Percentiles rank a stretch among this genome's conserved stretches.
phyloP scores from a whole-genome alignment of 2,329 filamentous ascomycete species.

The Calonectria leucothoes region DNA sequence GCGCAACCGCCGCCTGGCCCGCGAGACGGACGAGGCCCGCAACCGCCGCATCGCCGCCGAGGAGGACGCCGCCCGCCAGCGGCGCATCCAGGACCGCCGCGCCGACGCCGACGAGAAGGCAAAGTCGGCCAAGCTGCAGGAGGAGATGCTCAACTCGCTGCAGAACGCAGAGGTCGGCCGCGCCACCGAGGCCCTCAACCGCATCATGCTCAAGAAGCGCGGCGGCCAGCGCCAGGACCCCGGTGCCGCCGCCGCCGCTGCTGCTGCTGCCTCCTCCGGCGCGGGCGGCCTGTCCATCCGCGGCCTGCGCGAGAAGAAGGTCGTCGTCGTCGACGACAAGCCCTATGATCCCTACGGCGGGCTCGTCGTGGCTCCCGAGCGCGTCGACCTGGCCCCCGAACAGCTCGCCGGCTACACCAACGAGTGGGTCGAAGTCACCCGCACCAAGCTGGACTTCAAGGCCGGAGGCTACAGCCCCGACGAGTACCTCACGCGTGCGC shows the following conservation, averaged over 20 bases:
- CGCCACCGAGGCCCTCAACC: conserved; percentile 67
- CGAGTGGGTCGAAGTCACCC: conserved; percentile 76
- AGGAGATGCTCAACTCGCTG: conserved; percentile 78
- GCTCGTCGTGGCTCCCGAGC: conserved; percentile 73
- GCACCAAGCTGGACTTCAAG: conserved; percentile 72
- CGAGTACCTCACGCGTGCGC: conserved; percentile 83
- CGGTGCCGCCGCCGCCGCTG: conserved; percentile 48
- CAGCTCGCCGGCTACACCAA: conserved; percentile 76
- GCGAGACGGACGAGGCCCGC: conserved; percentile 65
- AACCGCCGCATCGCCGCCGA: conserved; percentile 71
- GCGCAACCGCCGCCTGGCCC: conserved; percentile 66
- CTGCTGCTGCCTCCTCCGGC: conserved; percentile 31
- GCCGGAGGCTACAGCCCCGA: conserved; percentile 86
- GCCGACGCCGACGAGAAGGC: conserved; percentile 79
- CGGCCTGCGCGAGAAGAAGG: conserved; percentile 77
- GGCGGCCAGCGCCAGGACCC: conserved; percentile 61
- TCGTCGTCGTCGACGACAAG: conserved; percentile 65
- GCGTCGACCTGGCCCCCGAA: conserved; percentile 69
- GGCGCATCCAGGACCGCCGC: conserved; percentile 70
- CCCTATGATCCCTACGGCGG: conserved; percentile 93
- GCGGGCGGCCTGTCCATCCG: conserved; percentile 72
- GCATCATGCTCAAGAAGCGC: conserved; percentile 79
- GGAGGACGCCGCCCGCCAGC: conserved; percentile 70
- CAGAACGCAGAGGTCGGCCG: conserved; percentile 70
- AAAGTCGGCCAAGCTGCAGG: conserved; percentile 71